These are phyloP conservation scores for Candida maesae DNA, from an alignment of 805 yeast genomes.

Conservation along the genomic window DNA sequence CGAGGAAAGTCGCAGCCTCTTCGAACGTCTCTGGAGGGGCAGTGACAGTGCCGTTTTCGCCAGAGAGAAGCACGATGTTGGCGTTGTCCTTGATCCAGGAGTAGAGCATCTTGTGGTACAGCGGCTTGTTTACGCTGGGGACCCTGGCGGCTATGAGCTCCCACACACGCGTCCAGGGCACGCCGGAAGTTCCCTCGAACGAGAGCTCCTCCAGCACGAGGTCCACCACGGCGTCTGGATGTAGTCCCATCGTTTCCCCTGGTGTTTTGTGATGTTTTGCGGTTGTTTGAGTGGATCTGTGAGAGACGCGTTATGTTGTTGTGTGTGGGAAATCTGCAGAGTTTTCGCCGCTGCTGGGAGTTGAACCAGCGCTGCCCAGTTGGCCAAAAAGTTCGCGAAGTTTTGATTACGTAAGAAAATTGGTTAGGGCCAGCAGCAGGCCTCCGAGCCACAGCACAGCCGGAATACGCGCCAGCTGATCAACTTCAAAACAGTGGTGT, in stretches of 20 bases:
- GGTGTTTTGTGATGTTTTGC: background rate
- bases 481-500: too few relatives aligned
- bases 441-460: too few relatives aligned
- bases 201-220: slow-evolving; percentile 32
- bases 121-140: slow-evolving; percentile 26
- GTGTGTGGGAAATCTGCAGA: too few relatives aligned
- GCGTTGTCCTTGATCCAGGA: slow-evolving; percentile 33
- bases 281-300: background rate
- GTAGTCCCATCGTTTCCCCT: background rate
- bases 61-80: slow-evolving; percentile 9
- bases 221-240: slow-evolving; percentile 30
- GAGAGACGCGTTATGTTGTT: background rate
- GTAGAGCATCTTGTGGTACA: slow-evolving; percentile 33
- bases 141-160: slow-evolving; percentile 16
- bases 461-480: too few relatives aligned
- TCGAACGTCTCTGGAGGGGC: slow-evolving; percentile 1
- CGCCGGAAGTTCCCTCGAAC: slow-evolving; percentile 33
- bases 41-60: background rate
- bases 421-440: too few relatives aligned
- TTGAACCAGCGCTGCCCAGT: too few relatives aligned
- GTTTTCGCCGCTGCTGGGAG: too few relatives aligned
- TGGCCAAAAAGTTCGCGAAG: too few relatives aligned
- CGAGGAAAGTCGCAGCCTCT: slow-evolving; percentile 10
- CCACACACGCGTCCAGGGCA: slow-evolving; percentile 33
- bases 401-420: too few relatives aligned